These are phyloP conservation scores for Platismatia glauca DNA, from an alignment of 495 filamentous ascomycete species.

Conservation along the genomic window DNA sequence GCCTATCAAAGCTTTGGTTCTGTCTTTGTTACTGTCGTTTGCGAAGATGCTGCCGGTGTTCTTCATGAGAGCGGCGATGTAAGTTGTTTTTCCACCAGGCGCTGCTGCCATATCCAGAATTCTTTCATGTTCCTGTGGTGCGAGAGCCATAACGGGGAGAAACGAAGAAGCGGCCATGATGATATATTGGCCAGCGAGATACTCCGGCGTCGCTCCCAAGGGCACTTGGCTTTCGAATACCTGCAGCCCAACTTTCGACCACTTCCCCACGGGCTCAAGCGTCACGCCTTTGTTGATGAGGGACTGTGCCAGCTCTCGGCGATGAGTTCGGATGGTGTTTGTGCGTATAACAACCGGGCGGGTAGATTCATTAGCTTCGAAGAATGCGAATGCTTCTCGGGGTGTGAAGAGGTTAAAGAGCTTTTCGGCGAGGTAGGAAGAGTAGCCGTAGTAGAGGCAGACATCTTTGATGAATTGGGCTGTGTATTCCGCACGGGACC, in stretches of 20 bases:
- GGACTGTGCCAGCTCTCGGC: conserved; percentile 82
- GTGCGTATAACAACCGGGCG: conserved; percentile 85
- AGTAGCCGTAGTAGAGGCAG: conserved; percentile 89
- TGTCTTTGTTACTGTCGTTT: conserved; percentile 87
- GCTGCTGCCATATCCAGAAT: conserved; percentile 94
- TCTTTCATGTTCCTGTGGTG: conserved; percentile 85
- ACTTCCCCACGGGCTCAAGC: conserved; percentile 93
- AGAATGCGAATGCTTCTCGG: conserved; percentile 93
- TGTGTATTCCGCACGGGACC: conserved; percentile 80
- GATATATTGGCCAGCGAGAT: conserved; percentile 95
- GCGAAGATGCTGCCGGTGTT: conserved; percentile 95
- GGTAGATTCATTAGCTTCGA: conserved; percentile 92
- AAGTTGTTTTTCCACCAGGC: conserved; percentile 94
- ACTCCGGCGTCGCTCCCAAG: conserved; percentile 95
- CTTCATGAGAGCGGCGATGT: conserved; percentile 95
- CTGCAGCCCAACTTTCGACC: conserved; percentile 95
- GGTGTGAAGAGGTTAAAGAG: conserved; percentile 85
- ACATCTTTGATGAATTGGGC: conserved; percentile 81
- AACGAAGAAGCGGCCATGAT: conserved; percentile 95
- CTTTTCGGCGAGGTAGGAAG: conserved; percentile 73
- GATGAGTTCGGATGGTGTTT: conserved; percentile 88
- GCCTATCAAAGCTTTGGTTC: conserved; percentile 93
- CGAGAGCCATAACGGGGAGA: conserved; percentile 93
- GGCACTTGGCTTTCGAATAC: conserved; percentile 91
- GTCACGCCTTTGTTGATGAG: conserved; percentile 96